A percentile compares a stretch with the other conserved stretches of the same genome.
Conservation (phyloP, 164 flowering plant genomes). For the Sedum album region DNA sequence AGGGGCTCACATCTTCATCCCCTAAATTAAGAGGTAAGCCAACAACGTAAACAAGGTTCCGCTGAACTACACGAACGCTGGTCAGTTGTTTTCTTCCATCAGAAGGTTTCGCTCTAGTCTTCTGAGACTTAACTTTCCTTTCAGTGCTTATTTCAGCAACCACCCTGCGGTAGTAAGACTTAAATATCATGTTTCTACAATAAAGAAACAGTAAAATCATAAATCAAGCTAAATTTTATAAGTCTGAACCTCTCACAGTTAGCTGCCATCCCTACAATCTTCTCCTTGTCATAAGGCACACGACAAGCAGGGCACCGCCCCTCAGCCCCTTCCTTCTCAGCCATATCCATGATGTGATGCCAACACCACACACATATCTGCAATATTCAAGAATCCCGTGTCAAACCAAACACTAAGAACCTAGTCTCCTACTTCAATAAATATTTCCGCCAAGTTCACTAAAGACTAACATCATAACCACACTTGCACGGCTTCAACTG, state of each 20-base stretch:
- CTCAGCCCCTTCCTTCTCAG: constrained; percentile 19
- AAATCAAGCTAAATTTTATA: neutral
- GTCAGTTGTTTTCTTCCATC: neutral
- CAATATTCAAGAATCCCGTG: neutral
- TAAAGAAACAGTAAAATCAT: neutral
- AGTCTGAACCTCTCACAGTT: constrained; percentile 20
- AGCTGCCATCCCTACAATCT: constrained; percentile 19
- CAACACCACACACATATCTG: neutral
- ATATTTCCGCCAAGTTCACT: neutral
- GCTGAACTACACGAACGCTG: neutral
- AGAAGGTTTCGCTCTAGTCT: neutral
- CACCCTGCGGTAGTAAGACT: neutral
- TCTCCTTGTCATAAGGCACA: constrained; percentile 22
- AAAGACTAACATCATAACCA: neutral
- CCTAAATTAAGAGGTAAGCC: neutral
- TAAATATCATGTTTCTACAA: neutral
- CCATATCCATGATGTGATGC: constrained; percentile 14
- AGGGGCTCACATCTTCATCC: neutral
- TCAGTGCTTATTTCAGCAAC: neutral
- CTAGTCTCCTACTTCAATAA: neutral
- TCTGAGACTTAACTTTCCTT: neutral
- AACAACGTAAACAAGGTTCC: neutral
- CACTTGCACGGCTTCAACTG: neutral
- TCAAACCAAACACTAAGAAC: neutral
- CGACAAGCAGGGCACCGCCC: constrained; percentile 28